Evolutionary conservation across 768 basidiomycete species (phyloP), one percentile per base, ranked within the genome.

Genomic region (Pleurotus tuoliensis): DNA sequence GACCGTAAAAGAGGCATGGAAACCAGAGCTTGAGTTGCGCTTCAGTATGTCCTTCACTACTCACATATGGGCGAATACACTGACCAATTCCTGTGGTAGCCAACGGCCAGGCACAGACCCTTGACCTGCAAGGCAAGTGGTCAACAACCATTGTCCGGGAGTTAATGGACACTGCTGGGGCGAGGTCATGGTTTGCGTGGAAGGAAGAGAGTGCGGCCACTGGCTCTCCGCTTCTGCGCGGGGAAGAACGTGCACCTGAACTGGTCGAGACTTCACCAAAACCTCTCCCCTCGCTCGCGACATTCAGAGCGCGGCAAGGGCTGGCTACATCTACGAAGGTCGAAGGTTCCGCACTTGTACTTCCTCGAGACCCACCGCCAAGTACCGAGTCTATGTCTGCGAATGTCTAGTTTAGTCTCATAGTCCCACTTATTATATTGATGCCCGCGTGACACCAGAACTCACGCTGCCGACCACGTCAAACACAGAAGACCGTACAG

Each of bases 161-260:
- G 59, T 74, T 91, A 20, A 87, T 91, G 86, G 82, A 87, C 45
- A 57, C 76, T 2, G 83, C 82, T 3, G 88, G 86, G 0, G 83
- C 81, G 6, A 71, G 79, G 8, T 67, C 76, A 1, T 90, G 88
- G 87, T 70, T 73, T 55, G 67, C 74, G 55, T 81, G 82, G 75
- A 83, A 82, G 64, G 64, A 69, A 2, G 74, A 77, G n/a, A 73
- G 78, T 7, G 63, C 61, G 44, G 72, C 72, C 34, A 71, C 76
- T 5, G 83, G 83, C 2, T 69, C 73, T 13, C 82, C 80, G n/a
- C 59, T 82, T 9, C 61, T 86, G 15, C 74, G 73, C 1, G 78
- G 73, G 27, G 82, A 78, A 60, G 76, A 73, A 60, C 63, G 62
- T 58, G 57, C 71, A 59, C 45, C 61, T 45, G 47, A 54, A 38